Conservation (phyloP, 192 early-diverging fungal genomes). For the Entophlyctis luteolus region DNA sequence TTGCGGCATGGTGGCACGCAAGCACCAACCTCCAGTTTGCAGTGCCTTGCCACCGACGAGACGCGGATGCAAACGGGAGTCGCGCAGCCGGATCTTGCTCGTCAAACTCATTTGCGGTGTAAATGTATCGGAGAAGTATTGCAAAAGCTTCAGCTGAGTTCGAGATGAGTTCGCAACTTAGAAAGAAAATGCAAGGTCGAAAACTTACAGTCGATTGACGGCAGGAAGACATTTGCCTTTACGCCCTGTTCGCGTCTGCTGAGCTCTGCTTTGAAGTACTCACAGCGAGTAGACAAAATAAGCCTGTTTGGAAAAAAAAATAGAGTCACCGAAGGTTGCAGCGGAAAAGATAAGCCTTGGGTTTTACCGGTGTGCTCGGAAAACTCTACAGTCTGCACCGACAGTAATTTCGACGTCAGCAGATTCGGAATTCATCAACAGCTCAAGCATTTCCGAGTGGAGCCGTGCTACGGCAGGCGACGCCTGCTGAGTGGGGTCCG, state of each 20-base stretch:
- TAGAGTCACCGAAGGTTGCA: not conserved
- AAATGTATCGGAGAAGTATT: constrained; percentile 23
- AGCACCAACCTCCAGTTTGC: constrained; percentile 26
- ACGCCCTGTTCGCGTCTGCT: not conserved
- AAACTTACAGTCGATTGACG: constrained; percentile 15
- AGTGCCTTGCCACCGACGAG: too few species aligned
- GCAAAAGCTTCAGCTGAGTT: constrained; percentile 22
- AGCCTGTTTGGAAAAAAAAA: not conserved
- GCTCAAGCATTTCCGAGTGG: constrained; percentile 7
- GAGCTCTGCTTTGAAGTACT: constrained; percentile 16
- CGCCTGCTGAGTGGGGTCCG: too few species aligned
- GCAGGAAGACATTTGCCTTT: not conserved
- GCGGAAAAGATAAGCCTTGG: not conserved
- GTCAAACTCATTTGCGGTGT: constrained; percentile 23
- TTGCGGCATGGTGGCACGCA: constrained; percentile 5
- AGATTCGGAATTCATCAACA: not conserved
- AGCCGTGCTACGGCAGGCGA: constrained; percentile 10
- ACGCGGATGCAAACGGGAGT: constrained; percentile 8
- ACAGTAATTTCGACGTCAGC: constrained; percentile 16
- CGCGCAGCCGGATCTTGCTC: too few species aligned
- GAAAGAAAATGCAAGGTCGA: not conserved
- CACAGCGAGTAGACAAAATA: constrained; percentile 18
- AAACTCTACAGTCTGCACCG: constrained; percentile 17
- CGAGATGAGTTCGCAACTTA: not conserved
- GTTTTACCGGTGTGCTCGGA: constrained; percentile 22